Evolutionary conservation across 2,329 filamentous ascomycete species (phyloP), one percentile per base, ranked within the genome.

Genomic region (Alternaria gansuensis): DNA sequence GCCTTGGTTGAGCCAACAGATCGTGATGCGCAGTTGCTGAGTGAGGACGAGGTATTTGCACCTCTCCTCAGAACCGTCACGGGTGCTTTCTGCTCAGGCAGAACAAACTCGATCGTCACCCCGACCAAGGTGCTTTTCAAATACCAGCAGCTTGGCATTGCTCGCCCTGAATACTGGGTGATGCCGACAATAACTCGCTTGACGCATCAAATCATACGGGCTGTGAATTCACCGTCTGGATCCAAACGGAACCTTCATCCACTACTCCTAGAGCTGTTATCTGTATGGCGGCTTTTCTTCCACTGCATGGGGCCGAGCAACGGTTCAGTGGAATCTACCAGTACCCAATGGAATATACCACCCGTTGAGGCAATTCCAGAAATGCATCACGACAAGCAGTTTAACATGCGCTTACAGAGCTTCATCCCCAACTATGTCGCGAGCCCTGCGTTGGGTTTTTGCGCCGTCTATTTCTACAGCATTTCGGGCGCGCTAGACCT

Each of bases 251-350:
- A 65, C 31, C 31, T 72, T 11, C 64, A 70, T 24, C 52, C 57
- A 4, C 48, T 75, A 37, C 54, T 75, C 2, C 40, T 46, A 4
- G 75, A 77, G 60, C 64, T 77, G 3, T 36, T 75, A 9, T 71
- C 72, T 4, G 54, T 77, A 7, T 77, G 74, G 74, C 68, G 65
- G 21, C 49, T 77, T 17, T 72, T 76, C 54, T 75, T 77, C 50
- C 73, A 76, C 45, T 70, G 65, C 48, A 67, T 69, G 56, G 72
- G 69, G 23, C 26, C 26, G 21, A 51, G 57, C 5, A 54, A 59
- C 17, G 54, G 57, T 7, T 24, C 64, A 9, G 28, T 74, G 17
- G 56, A 74, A 14, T 55, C 65, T 3, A 60, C 74, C 37, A 67
- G 51, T 28, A 24, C 57, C 3, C 57, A 70, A 4, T 77, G 75